Percentiles rank a stretch among this genome's conserved stretches.
Evolutionary conservation across 345 rosid genomes (phyloP).

Genomic region (Brassica incana): DNA sequence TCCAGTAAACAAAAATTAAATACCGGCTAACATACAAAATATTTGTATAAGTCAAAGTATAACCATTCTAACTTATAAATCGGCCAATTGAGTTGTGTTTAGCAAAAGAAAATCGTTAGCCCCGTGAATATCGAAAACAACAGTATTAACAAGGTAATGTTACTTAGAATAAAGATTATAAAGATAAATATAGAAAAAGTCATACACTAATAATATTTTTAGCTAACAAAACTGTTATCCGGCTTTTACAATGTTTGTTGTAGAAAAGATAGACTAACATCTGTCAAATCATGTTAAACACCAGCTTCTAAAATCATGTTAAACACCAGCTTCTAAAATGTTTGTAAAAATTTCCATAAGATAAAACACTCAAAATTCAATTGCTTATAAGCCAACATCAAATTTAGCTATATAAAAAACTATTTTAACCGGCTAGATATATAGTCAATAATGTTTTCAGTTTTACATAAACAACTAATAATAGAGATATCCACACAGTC

Average conservation of each 20-base stretch:
- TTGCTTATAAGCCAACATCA: background rate
- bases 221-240: background rate
- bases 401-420: background rate
- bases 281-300: background rate
- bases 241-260: background rate
- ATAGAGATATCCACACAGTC: background rate
- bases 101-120: no score
- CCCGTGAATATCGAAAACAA: no score
- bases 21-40: background rate
- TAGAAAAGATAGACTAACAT: background rate
- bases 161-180: no score
- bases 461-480: background rate
- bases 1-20: background rate
- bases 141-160: no score
- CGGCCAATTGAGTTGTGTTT: background rate
- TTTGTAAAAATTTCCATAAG: background rate
- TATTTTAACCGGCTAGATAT: background rate
- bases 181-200: no score
- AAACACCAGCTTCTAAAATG: no score
- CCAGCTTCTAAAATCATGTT: background rate
- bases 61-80: background rate
- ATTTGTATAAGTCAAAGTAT: background rate
- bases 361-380: background rate
- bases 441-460: background rate
- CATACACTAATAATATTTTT: background rate